Evolutionary conservation across 1,139 yeast species (phyloP), one percentile per base, ranked within the genome.

Genomic region (Pichia sp.): DNA sequence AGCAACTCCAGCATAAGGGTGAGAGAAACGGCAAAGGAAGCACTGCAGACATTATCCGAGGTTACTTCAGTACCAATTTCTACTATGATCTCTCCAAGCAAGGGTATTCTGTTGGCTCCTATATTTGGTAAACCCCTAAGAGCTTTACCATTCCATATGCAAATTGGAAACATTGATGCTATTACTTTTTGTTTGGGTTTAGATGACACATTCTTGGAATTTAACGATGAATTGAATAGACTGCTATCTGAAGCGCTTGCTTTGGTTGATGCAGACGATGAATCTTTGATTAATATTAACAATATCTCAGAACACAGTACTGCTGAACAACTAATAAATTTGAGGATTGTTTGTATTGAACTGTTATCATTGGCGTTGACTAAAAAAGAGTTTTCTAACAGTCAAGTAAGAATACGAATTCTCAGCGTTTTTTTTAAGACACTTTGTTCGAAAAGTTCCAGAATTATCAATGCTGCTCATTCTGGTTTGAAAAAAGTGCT

Each of bases 71-170:
- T 85, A 22, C 79, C 95, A 1, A 75, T 90, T 49, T 79, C 93
- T 1, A 79, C 83, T 1, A 78, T 95, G 58, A 83, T 95, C 68
- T 81, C 82, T 10, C 95, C 95, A 16, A 90, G 95, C 47, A 88
- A 89, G 60, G 85, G 82, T 44, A 80, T 91, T 45, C 73, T 95
- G 44, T 71, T 95, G 47, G 88, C 95, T 1, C 99, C 99, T 8
- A 93, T 95, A 42, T 95, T 93, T 72, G 96, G 96, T 6, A 95
- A 95, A 64, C 99, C 99, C 1, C 72, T 95, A 55, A 77, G 99
- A 57, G 99, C 99, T 0, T 75, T 95, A 56, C 99, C 99, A 0
- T 93, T 95, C 72, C 95, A 97, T 3, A 93, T 91, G 96, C 99
- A 95, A 70, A 93, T 95, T 53, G 99, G 99, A 34, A 91, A 93